Conservation (phyloP, 1,284 basidiomycete species). For the Pascua sp. region DNA sequence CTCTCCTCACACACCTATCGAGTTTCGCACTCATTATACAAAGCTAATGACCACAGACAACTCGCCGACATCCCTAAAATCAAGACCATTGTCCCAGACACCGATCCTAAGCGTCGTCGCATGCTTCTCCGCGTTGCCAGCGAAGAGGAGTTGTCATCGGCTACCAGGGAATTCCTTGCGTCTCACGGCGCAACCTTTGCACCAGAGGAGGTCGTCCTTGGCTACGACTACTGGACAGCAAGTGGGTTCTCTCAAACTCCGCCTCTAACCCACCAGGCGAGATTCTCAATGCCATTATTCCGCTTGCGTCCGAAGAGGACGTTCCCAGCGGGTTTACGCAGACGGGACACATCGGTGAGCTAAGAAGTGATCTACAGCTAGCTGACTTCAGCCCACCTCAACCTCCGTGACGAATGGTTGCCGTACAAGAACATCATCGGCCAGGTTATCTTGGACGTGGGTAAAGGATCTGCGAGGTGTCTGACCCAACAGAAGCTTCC, state of each 20-base stretch:
- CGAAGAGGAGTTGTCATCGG: conserved; percentile 62
- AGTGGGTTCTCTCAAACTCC: conserved; percentile 54
- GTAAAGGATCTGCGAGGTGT: conserved; percentile 35
- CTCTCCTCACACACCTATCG: not conserved
- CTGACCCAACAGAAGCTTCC: conserved; percentile 67
- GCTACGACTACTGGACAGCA: conserved; percentile 80
- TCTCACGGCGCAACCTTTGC: conserved; percentile 58
- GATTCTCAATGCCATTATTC: conserved; percentile 73
- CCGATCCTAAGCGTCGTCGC: conserved; percentile 55
- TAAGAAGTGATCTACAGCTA: not conserved
- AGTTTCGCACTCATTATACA: not conserved
- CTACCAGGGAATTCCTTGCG: conserved; percentile 58
- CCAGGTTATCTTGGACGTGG: conserved; percentile 81
- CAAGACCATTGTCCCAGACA: conserved; percentile 59
- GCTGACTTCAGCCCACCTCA: conserved; percentile 64
- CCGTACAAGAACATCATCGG: conserved; percentile 90
- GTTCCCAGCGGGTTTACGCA: conserved; percentile 83
- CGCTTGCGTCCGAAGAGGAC: conserved; percentile 67
- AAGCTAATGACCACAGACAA: conserved; percentile 44
- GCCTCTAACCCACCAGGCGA: conserved; percentile 58
- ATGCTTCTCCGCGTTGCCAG: conserved; percentile 61
- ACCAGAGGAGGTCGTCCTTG: conserved; percentile 61
- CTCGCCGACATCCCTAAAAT: conserved; percentile 66
- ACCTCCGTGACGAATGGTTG: conserved; percentile 83
- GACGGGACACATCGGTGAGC: conserved; percentile 83